Evolutionary conservation across 1,284 basidiomycete genomes (phyloP), one percentile per base, ranked within the genome.

Genomic region (Fomitopsis schrenkii): DNA sequence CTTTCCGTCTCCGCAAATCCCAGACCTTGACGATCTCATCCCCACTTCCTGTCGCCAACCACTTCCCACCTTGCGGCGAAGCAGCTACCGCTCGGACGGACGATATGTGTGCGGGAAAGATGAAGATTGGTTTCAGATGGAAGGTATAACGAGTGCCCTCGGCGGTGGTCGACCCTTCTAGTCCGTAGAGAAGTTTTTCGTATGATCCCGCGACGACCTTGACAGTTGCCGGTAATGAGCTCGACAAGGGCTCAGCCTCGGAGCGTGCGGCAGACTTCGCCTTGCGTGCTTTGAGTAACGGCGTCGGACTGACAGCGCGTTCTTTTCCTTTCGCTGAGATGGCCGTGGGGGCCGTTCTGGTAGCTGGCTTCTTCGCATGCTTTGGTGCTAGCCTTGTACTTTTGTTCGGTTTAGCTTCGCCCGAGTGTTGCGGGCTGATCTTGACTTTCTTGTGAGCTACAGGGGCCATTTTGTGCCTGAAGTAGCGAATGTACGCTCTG

Each of bases 11-110:
- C 59, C 90, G 82, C 64, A 98, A 74, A 78, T 98, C 95, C 97
- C 97, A 98, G n/a, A 98, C 90, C 74, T 98, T 98, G 71, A 98
- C 81, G 59, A 95, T 92, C 77, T 98, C 97, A 73, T 99, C 97
- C 36, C 93, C 87, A 64, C 93, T 95, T 0, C 95, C 97, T 0
- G 93, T 96, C 4, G 95, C 96, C 15, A 98, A 82, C 94, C 95
- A 98, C 77, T 97, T 98, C 1, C 94, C 94, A 38, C 93, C 93
- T 5, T 83, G 76, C 1, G 94, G 93, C 1, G 90, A 92, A 0
- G 91, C 90, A 1, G 94, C 92, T 5, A 97, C 90, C 9, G 93
- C 87, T 70, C 95, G 95, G 63, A 98, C 91, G 68, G 89, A 95
- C 1, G 93, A 95, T 40, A 97, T 86, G 76, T 98, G 97, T 0